phyloP scores from a whole-genome alignment of 2,329 filamentous ascomycete genomes.

The Nothopassalora personata region DNA sequence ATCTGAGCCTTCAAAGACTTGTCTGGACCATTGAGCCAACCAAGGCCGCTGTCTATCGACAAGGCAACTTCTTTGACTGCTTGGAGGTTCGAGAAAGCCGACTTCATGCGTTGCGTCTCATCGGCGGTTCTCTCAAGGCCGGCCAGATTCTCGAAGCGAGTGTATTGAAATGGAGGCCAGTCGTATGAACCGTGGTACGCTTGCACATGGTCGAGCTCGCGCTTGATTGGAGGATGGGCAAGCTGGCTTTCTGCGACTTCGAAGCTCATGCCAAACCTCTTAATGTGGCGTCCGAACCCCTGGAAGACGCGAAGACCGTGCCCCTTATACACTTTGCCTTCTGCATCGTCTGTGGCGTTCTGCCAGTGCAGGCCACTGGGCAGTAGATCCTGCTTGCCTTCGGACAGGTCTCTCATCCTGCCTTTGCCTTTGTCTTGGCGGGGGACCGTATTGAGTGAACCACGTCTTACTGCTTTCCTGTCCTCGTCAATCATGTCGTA shows the following conservation, averaged over 20 bases:
- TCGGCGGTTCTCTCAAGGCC: conserved; percentile 60
- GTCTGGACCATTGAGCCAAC: conserved; percentile 61
- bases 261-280: conserved; percentile 61
- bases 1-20: conserved; percentile 46
- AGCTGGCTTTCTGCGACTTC: conserved; percentile 56
- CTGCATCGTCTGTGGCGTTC: conserved; percentile 34
- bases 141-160: conserved; percentile 55
- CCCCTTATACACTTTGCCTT: conserved; percentile 47
- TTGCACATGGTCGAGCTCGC: conserved; percentile 48
- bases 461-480: conserved; percentile 16
- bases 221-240: conserved; percentile 51
- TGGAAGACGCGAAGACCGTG: conserved; percentile 59
- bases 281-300: conserved; percentile 56
- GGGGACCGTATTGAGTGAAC: not conserved
- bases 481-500: conserved; percentile 49
- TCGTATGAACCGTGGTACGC: conserved; percentile 61
- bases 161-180: conserved; percentile 58
- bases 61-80: conserved; percentile 60
- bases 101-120: conserved; percentile 56
- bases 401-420: conserved; percentile 19
- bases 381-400: conserved; percentile 14
- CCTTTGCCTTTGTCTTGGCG: conserved; percentile 15
- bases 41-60: conserved; percentile 62
- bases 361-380: conserved; percentile 35
- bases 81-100: conserved; percentile 53